Evolutionary conservation across 148 eudicot species (phyloP), one percentile per base, ranked within the genome.

Genomic region (Vaccinium macrocarpon): DNA sequence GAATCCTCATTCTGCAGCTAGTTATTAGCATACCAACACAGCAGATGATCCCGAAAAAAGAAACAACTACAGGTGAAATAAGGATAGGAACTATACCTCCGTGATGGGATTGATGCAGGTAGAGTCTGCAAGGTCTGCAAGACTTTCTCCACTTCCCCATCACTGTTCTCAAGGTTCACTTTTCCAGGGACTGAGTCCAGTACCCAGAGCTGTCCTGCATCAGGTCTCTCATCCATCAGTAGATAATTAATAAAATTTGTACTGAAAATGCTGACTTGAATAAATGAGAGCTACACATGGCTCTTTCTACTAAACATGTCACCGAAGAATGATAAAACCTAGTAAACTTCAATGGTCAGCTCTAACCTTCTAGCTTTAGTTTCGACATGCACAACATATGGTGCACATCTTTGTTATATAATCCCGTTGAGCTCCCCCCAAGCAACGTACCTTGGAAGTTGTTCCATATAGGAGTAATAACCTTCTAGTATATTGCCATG

Each of bases 161-260:
- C 90, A 72, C 91, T 89, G 32, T 90, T 87, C 62, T 91, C 92
- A 81, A 89, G 88, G 84, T 81, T 89, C 87, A 94, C 93, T 79
- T 90, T 87, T 84, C 99, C 98, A 76, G 99, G 96, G 68, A 95
- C 96, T 0, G 99, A 97, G 88, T 97, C 99, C 88, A 97, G 82
- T 57, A 95, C 92, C 99, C 99, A 97, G 83, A 97, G 88, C 99
- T 97, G 98, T 83, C 91, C 97, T 96, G 97, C 96, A 91, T 81
- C 92, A 92, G 82, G 82, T 83, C 53, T 85, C 82, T 86, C 76
- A 78, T 81, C 75, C 25, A 64, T 85, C 50, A 86, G 78, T 70
- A 15, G 84, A 64, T 14, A 62, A 79, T 79, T 50, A 21, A 27
- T 11, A 1, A 42, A 46, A 61, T 49, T 21, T 53, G 25, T 10